A percentile compares a stretch with the other conserved stretches of the same genome.
Conservation (phyloP, 441 rosid species). For the Hura crepitans region DNA sequence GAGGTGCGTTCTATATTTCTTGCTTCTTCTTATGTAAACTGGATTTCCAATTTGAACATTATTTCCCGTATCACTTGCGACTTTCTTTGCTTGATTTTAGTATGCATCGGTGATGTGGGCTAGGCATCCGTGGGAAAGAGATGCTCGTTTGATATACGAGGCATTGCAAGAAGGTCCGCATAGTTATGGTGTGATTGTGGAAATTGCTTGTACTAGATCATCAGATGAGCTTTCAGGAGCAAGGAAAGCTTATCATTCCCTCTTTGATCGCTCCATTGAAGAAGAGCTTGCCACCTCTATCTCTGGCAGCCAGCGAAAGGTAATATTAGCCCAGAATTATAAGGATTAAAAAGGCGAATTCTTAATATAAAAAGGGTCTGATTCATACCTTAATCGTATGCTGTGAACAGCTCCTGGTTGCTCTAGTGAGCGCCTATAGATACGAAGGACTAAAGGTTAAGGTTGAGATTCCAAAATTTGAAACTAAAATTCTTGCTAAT, state of each 20-base stretch:
- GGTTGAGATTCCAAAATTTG: constrained; percentile 50
- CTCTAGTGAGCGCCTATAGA: constrained; percentile 82
- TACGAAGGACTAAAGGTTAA: constrained; percentile 65
- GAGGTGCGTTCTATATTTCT: constrained; percentile 36
- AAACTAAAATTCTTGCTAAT: constrained; percentile 47
- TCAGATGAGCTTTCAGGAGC: constrained; percentile 74
- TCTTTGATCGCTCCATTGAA: constrained; percentile 71
- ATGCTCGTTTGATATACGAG: constrained; percentile 66
- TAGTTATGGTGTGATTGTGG: constrained; percentile 51
- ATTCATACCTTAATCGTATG: background rate
- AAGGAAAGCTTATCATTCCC: constrained; percentile 85
- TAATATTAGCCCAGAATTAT: constrained; percentile 38
- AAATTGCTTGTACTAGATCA: constrained; percentile 78
- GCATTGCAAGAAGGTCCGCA: constrained; percentile 52
- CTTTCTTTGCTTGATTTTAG: constrained; percentile 31
- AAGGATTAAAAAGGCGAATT: too few relatives aligned
- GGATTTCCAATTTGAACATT: too few relatives aligned
- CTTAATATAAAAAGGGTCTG: background rate
- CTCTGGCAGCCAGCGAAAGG: constrained; percentile 53
- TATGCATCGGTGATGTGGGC: constrained; percentile 65
- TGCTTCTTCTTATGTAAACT: too few relatives aligned
- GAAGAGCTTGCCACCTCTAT: constrained; percentile 64
- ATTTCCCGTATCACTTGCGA: background rate
- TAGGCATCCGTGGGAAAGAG: constrained; percentile 95
- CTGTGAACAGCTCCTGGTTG: constrained; percentile 62